Conservation (phyloP, 106 monocot species). For the Apostasia ramifera region DNA sequence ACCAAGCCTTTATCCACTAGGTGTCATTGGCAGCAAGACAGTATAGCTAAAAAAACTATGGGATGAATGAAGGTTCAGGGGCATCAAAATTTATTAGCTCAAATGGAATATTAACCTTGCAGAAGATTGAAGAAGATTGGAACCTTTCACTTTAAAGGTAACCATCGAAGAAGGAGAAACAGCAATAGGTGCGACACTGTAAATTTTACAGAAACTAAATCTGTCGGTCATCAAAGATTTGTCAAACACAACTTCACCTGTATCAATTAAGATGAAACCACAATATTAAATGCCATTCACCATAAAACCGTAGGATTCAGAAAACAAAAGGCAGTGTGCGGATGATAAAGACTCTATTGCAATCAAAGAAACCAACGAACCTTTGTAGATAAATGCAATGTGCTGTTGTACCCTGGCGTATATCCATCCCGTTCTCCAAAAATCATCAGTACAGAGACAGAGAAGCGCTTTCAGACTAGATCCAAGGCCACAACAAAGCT, state of each 20-base stretch:
- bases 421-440: conserved; percentile 77
- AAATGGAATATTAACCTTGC: conserved; percentile 30
- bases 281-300: background rate
- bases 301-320: background rate
- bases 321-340: background rate
- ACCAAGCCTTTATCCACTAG: background rate
- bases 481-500: conserved; percentile 48
- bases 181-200: conserved; percentile 57
- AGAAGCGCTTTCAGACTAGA: conserved; percentile 49
- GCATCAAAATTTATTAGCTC: background rate
- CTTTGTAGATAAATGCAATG: conserved; percentile 55
- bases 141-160: conserved; percentile 62
- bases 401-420: conserved; percentile 54
- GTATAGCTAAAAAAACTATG: no score
- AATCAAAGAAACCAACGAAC: conserved; percentile 24
- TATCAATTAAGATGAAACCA: conserved; percentile 7
- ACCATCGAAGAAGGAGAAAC: conserved; percentile 46
- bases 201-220: conserved; percentile 21
- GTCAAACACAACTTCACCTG: conserved; percentile 58
- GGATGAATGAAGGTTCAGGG: background rate
- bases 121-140: conserved; percentile 39
- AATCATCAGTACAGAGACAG: conserved; percentile 20
- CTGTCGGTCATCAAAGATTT: conserved; percentile 21
- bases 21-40: no score
- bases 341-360: no score